Conservation (phyloP, 2,329 filamentous ascomycete genomes). For the Dothistroma pini region DNA sequence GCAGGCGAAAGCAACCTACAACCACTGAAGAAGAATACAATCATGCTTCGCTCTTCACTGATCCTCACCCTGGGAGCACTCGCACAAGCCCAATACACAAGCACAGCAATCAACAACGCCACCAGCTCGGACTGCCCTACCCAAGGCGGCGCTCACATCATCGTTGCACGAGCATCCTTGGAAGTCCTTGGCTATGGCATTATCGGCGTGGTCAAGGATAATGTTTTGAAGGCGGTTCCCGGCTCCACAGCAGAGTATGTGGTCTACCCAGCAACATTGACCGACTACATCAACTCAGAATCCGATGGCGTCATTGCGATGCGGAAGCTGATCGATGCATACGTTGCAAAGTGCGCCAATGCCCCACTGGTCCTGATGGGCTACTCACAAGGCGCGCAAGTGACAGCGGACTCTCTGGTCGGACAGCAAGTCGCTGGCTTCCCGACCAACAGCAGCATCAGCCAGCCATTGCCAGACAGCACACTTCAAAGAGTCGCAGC, state of each 20-base stretch:
- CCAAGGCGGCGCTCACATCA: constrained; percentile 18
- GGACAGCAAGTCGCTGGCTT: constrained; percentile 17
- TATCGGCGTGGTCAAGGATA: constrained; percentile 19
- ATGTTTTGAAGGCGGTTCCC: constrained; percentile 8
- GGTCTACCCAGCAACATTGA: constrained; percentile 20
- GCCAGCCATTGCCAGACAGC: constrained; percentile 11
- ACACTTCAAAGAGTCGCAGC: constrained; percentile 15
- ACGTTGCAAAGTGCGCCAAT: constrained; percentile 16
- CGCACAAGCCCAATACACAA: neutral
- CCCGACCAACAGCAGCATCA: constrained; percentile 13
- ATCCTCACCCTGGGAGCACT: neutral
- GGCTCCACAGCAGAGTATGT: constrained; percentile 20
- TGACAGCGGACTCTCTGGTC: constrained; percentile 17
- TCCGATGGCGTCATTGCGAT: constrained; percentile 15
- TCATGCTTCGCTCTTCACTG: neutral
- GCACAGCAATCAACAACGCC: constrained; percentile 12
- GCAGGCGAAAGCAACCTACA: neutral
- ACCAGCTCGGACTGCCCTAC: constrained; percentile 17
- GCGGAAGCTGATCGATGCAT: constrained; percentile 13
- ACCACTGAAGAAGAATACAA: neutral
- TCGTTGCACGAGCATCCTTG: constrained; percentile 21
- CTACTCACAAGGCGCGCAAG: constrained; percentile 26
- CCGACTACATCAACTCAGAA: constrained; percentile 21
- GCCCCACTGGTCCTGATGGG: constrained; percentile 20
- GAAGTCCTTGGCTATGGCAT: constrained; percentile 20